Base-by-base conservation (phyloP, 2,329 filamentous ascomycete genomes). In the Neophaeococcomyces aloes region DNA sequence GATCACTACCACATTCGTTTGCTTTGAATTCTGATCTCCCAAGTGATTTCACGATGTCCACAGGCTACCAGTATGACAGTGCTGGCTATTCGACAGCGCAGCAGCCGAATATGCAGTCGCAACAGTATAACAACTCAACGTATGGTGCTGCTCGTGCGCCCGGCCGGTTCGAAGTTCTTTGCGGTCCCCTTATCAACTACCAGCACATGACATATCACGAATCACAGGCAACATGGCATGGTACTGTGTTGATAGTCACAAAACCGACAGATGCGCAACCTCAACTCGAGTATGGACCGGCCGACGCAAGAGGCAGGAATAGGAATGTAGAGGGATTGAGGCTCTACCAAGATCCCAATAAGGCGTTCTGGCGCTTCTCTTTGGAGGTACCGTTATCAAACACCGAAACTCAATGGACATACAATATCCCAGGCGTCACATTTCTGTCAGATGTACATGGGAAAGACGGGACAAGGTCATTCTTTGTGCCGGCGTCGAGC, bases 211-310 rank as follows among this genome's bases (percentile, higher is more conserved):
- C 43, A 21, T 51, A 54, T 34, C 52, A 61, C 30, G 48, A 49
- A 8, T 48, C 57, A 19, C 51, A 58, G 1, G 53, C 61, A 8
- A 54, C 57, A 36, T 96, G 89, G 88, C 71, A 84, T 55, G 88
- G 89, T 46, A 94, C 86, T 60, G 83, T 94, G 6, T 67, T 95
- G 55, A 68, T 95, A 38, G 86, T 95, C 41, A 83, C 81, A 13
- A 79, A 74, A 40, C 83, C 86, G 3, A 83, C 83, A 18, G 78
- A 76, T 56, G 67, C 69, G 15, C 73, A 76, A 49, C 71, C 74
- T 1, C 66, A 73, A 49, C 78, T 93, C 31, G 69, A 70, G 19
- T 62, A 89, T 52, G 63, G 61, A 13, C 41, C 18, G 36, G 46
- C 47, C 21, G 38, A 32, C 11, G 27, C 34, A 25, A 31, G 38